Evolutionary conservation across 805 yeast species (phyloP).

Genomic region (Komagataella kurtzmanii): DNA sequence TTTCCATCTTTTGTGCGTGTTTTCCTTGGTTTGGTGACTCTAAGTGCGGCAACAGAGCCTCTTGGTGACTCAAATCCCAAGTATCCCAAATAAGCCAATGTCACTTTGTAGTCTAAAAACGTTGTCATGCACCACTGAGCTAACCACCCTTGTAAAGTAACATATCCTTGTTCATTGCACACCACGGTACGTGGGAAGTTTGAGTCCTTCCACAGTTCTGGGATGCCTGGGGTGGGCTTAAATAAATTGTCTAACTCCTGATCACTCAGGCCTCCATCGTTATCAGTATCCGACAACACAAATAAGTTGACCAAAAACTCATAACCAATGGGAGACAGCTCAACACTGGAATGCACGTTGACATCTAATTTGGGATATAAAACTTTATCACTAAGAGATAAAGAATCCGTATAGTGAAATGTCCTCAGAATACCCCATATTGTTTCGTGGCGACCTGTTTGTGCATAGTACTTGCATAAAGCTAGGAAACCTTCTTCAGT

Average conservation of each 20-base stretch:
- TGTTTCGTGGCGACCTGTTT: conserved; percentile 90
- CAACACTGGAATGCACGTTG: conserved; percentile 67
- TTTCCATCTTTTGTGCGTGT: conserved; percentile 54
- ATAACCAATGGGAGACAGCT: conserved; percentile 85
- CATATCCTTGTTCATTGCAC: conserved; percentile 77
- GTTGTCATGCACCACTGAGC: conserved; percentile 99
- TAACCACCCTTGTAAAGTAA: conserved; percentile 94
- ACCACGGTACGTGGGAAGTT: conserved; percentile 84
- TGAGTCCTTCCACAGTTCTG: conserved; percentile 72
- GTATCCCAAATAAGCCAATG: conserved; percentile 80
- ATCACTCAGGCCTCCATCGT: conserved; percentile 88
- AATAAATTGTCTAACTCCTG: conserved; percentile 58
- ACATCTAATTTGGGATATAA: conserved; percentile 73
- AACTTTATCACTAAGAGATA: conserved; percentile 69
- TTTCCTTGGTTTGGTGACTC: conserved; percentile 73
- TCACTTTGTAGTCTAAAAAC: conserved; percentile 67
- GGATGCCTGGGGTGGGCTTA: conserved; percentile 88
- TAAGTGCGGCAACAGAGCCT: conserved; percentile 35
- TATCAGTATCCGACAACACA: conserved; percentile 79
- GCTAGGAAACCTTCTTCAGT: conserved; percentile 64
- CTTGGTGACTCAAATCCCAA: conserved; percentile 59
- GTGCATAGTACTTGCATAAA: conserved; percentile 73
- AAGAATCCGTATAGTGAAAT: conserved; percentile 84
- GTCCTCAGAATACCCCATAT: conserved; percentile 89
- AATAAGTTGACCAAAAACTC: conserved; percentile 85